These are phyloP conservation scores for Conringia planisiliqua DNA, from an alignment of 345 rosid species.

Conservation along the genomic window DNA sequence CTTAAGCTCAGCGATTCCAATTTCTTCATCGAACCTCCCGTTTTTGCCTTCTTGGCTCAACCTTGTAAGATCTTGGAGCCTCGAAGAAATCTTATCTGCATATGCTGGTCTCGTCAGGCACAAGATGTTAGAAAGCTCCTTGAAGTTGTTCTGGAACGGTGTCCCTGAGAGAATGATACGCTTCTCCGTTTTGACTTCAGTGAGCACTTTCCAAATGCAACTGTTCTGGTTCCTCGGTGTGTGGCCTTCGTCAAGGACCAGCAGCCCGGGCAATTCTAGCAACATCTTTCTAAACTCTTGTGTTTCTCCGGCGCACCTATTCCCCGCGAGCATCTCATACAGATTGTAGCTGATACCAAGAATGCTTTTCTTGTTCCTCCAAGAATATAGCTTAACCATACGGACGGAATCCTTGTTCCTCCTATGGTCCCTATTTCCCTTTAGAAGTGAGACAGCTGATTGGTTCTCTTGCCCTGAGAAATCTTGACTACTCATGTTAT, in stretches of 20 bases:
- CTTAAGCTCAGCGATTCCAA: conserved; percentile 32
- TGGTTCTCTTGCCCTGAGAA: conserved; percentile 46
- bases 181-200: conserved; percentile 46
- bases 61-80: conserved; percentile 32
- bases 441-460: conserved; percentile 26
- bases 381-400: conserved; percentile 54
- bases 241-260: conserved; percentile 83
- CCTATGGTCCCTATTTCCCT: not conserved
- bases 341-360: conserved; percentile 63
- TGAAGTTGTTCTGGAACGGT: conserved; percentile 76
- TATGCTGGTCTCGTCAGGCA: conserved; percentile 51
- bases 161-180: conserved; percentile 81
- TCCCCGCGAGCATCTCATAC: conserved; percentile 45
- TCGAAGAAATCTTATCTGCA: conserved; percentile 16
- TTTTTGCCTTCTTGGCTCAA: conserved; percentile 26
- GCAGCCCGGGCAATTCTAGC: conserved; percentile 47
- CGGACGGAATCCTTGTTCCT: conserved; percentile 27
- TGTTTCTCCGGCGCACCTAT: not conserved
- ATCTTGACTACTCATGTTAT: conserved; percentile 46
- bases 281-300: conserved; percentile 33
- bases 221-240: conserved; percentile 59
- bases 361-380: conserved; percentile 53
- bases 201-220: conserved; percentile 56
- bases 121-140: conserved; percentile 59
- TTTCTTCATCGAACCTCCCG: conserved; percentile 38